Evolutionary conservation across 2,329 filamentous ascomycete genomes (phyloP).

Genomic region (Ophiostoma australiae): DNA sequence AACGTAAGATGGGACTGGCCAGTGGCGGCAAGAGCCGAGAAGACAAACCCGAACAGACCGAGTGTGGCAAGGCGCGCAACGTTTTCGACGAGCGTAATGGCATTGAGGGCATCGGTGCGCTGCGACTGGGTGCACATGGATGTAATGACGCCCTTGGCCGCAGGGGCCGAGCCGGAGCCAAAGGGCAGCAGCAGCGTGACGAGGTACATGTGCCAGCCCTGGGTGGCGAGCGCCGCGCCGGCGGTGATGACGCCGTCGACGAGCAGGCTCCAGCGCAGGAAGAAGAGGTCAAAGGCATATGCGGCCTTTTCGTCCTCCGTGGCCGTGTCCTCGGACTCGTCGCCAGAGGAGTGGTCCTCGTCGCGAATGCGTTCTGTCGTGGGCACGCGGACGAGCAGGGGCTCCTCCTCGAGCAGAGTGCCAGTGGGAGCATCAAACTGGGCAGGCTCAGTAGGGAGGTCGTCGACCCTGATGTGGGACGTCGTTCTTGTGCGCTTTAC

Average conservation of each 20-base stretch:
- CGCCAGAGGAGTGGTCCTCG: constrained; percentile 18
- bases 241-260: constrained; percentile 61
- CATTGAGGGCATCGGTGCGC: constrained; percentile 61
- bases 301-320: constrained; percentile 39
- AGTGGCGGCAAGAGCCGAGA: constrained; percentile 56
- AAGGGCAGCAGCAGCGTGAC: constrained; percentile 62
- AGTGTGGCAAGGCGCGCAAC: constrained; percentile 59
- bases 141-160: constrained; percentile 68
- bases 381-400: constrained; percentile 31
- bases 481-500: not conserved
- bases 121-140: constrained; percentile 61
- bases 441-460: constrained; percentile 38
- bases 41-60: constrained; percentile 62
- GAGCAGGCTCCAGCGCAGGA: constrained; percentile 60
- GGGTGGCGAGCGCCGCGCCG: constrained; percentile 55
- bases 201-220: constrained; percentile 65
- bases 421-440: constrained; percentile 41
- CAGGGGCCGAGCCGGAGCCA: constrained; percentile 62
- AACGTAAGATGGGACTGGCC: constrained; percentile 61
- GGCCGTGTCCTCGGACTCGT: constrained; percentile 2
- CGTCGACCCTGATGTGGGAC: constrained; percentile 14
- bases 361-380: constrained; percentile 22
- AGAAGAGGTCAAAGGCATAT: constrained; percentile 61
- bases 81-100: constrained; percentile 66
- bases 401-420: constrained; percentile 43